Evolutionary conservation across 768 basidiomycete genomes (phyloP).

Genomic region (Clitopilus hobsonii): DNA sequence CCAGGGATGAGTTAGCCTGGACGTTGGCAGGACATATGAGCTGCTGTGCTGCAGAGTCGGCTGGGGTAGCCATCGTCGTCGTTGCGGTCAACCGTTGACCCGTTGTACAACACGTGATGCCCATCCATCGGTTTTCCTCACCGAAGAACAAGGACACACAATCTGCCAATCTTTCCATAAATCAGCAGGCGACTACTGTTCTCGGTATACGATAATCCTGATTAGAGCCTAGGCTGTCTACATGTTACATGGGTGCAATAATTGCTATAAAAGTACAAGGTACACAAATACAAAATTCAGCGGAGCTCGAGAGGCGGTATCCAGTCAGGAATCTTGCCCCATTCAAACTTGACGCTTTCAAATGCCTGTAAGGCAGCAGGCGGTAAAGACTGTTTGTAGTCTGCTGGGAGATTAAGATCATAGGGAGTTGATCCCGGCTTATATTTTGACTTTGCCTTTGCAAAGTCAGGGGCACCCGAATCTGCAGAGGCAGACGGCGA

Average conservation of each 20-base stretch:
- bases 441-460: conserved; percentile 23
- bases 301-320: conserved; percentile 61
- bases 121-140: neutral
- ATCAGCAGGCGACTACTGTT: neutral
- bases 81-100: neutral
- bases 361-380: conserved; percentile 48
- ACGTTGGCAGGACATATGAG: conserved; percentile 67
- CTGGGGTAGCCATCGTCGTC: conserved; percentile 40
- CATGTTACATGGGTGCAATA: neutral
- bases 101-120: neutral
- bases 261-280: neutral
- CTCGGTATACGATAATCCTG: neutral
- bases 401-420: conserved; percentile 48
- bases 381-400: conserved; percentile 56
- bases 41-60: conserved; percentile 50
- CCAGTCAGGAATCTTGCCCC: conserved; percentile 70
- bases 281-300: conserved; percentile 17
- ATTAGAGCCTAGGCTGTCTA: neutral
- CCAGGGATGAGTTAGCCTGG: conserved; percentile 53
- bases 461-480: conserved; percentile 22
- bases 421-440: conserved; percentile 51
- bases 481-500: conserved; percentile 5
- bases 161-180: neutral
- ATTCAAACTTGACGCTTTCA: conserved; percentile 52
- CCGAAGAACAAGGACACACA: neutral